Evolutionary conservation across 805 yeast genomes (phyloP), one percentile per base, ranked within the genome.

Genomic region (Saccharomycopsis selenospora): DNA sequence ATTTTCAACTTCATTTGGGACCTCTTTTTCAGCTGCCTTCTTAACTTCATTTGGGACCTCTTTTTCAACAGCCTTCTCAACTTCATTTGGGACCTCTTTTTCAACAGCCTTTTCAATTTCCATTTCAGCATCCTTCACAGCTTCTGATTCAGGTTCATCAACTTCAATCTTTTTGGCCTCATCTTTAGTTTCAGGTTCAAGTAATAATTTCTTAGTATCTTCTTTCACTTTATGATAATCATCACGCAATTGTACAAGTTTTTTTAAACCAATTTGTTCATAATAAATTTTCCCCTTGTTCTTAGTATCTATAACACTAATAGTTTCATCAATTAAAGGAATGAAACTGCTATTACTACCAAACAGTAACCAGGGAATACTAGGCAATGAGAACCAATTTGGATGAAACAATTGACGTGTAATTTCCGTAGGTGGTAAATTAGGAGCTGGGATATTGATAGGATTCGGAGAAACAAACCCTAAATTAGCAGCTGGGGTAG

Each of bases 361-460:
- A 43, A 61, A 73, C 45, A 74, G 72, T 20, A 84, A 63, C 90
- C 91, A 85, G 42, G 72, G 72, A 1, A 86, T 73, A 3, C 81
- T 70, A 8, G 88, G 81, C 45, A 85, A 62, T 4, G 79, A 73
- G 51, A 74, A 73, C 83, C 84, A 79, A 52, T 77, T 76, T 25
- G 82, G 83, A 61, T 79, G 83, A 50, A 77, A 61, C 55, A 75
- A 74, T 46, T 70, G 72, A 38, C 69, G 65, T 57, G 82, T 63
- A 46, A 82, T 70, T 55, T 79, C 81, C 1, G 77, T 70, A 1
- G 80, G 76, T 3, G 74, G 71, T 25, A 69, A 51, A 3, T 73
- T 67, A 2, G 78, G 79, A 57, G 71, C 75, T 6, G 79, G 79
- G 14, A 73, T 61, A 38, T 68, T 65, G 2, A 66, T 22, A 22